Percentiles rank a stretch among this genome's conserved stretches.
Evolutionary conservation across 768 basidiomycete genomes (phyloP).

Genomic region (Termitomyces sp.): DNA sequence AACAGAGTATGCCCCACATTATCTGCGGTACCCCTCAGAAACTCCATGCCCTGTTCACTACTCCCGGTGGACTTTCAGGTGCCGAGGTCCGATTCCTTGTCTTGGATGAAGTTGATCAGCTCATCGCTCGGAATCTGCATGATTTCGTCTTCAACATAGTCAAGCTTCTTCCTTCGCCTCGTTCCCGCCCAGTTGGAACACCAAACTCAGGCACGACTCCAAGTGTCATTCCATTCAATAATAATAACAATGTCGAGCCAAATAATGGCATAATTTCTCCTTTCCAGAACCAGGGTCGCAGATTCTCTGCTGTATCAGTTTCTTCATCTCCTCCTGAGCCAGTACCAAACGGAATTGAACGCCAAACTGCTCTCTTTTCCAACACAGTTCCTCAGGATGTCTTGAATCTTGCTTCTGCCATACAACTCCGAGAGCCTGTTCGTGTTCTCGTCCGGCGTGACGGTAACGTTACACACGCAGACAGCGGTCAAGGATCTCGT

Average conservation of each 20-base stretch:
- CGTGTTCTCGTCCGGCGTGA: conserved; percentile 95
- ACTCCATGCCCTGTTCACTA: conserved; percentile 85
- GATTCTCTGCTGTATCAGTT: conserved; percentile 54
- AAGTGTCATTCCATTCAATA: conserved; percentile 32
- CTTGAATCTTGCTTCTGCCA: conserved; percentile 88
- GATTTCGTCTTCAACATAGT: conserved; percentile 94
- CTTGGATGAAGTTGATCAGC: conserved; percentile 95
- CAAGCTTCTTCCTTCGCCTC: conserved; percentile 86
- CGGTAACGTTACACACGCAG: conserved; percentile 74
- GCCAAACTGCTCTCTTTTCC: conserved; percentile 93
- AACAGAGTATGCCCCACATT: conserved; percentile 92
- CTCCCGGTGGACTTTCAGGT: conserved; percentile 71
- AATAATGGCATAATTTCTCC: conserved; percentile 32
- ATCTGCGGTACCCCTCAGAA: conserved; percentile 98
- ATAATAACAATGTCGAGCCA: conserved; percentile 45
- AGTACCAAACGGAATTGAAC: conserved; percentile 51
- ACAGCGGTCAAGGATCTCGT: conserved; percentile 64
- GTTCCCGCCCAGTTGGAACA: conserved; percentile 57
- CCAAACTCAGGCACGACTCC: conserved; percentile 31
- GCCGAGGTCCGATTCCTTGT: conserved; percentile 91
- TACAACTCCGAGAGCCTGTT: conserved; percentile 94
- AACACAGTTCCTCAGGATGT: conserved; percentile 99
- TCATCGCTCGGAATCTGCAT: conserved; percentile 95
- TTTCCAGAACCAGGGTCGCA: conserved; percentile 42
- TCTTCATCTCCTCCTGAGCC: conserved; percentile 42